phyloP scores from a whole-genome alignment of 768 basidiomycete genomes.

The Grammothele lineata region DNA sequence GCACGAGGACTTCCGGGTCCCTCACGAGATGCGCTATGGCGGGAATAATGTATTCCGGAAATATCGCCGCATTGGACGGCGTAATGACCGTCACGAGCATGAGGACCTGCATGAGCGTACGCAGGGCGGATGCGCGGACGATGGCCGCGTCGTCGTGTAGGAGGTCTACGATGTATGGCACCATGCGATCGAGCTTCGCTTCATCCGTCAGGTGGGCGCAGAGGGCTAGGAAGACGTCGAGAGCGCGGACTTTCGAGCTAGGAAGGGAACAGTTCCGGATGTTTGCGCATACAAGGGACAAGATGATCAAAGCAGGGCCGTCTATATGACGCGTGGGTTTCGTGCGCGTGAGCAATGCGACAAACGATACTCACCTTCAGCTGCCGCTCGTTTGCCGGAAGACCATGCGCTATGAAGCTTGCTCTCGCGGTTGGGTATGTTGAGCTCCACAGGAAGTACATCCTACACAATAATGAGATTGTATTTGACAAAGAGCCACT shows the following conservation, averaged over 20 bases:
- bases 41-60: conserved; percentile 94
- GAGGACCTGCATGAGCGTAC: conserved; percentile 73
- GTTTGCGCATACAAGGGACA: conserved; percentile 84
- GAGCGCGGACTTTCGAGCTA: conserved; percentile 76
- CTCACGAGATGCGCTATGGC: conserved; percentile 78
- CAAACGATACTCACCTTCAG: conserved; percentile 48
- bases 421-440: conserved; percentile 64
- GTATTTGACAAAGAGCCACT: too few species aligned
- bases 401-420: conserved; percentile 34
- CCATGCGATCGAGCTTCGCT: conserved; percentile 88
- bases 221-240: conserved; percentile 85
- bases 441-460: conserved; percentile 71
- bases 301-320: conserved; percentile 83
- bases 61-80: conserved; percentile 61
- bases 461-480: too few species aligned
- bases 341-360: neutral
- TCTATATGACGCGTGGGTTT: conserved; percentile 42
- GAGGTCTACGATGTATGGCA: conserved; percentile 88
- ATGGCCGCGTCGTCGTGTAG: conserved; percentile 80
- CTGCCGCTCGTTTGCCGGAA: conserved; percentile 42
- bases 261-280: conserved; percentile 84
- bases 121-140: conserved; percentile 76
- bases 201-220: conserved; percentile 85
- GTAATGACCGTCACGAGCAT: conserved; percentile 70
- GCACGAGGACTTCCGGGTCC: conserved; percentile 81